phyloP scores from a whole-genome alignment of 163 green algal genomes.

The Smithsoniella earleae region DNA sequence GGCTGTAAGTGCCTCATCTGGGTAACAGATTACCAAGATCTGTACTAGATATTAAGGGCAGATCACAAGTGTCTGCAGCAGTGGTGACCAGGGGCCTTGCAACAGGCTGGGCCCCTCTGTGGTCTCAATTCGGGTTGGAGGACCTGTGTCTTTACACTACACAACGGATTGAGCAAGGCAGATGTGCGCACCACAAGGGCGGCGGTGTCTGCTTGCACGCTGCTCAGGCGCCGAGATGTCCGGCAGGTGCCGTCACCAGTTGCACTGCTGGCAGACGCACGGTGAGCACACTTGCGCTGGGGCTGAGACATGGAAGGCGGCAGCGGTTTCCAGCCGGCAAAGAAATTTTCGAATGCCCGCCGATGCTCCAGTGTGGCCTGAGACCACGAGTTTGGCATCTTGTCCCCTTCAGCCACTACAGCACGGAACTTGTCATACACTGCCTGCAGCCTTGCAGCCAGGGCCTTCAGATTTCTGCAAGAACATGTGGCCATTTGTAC shows the following conservation, averaged over 20 bases:
- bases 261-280: background rate
- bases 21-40: too few relatives aligned
- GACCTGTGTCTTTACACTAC: too few relatives aligned
- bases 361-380: conserved; percentile 15
- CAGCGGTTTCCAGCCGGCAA: conserved; percentile 22
- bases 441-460: background rate
- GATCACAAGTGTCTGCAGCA: too few relatives aligned
- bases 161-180: background rate
- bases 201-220: background rate
- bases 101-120: too few relatives aligned
- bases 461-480: conserved; percentile 6
- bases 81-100: too few relatives aligned
- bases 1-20: too few relatives aligned
- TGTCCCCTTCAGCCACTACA: conserved; percentile 2
- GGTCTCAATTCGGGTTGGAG: too few relatives aligned
- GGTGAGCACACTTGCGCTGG: background rate
- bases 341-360: conserved; percentile 30
- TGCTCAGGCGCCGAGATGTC: background rate
- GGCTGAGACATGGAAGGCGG: conserved; percentile 23
- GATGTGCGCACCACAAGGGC: background rate
- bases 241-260: background rate
- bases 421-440: conserved; percentile 29
- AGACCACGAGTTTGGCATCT: conserved; percentile 5
- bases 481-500: background rate
- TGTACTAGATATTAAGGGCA: too few relatives aligned